A percentile compares a stretch with the other conserved stretches of the same genome.
phyloP scores from a whole-genome alignment of 768 basidiomycete species.

The Tephrocybe sp. region DNA sequence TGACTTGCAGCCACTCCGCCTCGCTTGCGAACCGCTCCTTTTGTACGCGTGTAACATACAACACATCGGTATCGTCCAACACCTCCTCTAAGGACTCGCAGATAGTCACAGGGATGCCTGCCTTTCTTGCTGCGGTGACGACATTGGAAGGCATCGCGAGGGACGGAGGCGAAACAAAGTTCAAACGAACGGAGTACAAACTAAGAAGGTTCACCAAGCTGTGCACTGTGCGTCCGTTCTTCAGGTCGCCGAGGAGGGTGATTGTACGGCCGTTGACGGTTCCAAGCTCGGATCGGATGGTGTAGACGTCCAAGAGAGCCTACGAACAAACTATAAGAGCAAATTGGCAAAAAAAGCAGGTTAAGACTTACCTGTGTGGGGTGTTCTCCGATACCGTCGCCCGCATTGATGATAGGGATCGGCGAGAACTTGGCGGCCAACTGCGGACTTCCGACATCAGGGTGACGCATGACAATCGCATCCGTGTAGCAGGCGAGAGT shows the following conservation, averaged over 20 bases:
- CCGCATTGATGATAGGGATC: conserved; percentile 94
- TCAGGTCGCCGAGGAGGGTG: conserved; percentile 91
- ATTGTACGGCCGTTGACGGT: conserved; percentile 96
- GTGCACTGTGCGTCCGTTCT: conserved; percentile 98
- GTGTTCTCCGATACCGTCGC: conserved; percentile 97
- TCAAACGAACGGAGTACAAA: conserved; percentile 90
- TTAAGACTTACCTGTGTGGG: conserved; percentile 79
- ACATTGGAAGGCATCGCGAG: conserved; percentile 90
- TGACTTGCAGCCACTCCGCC: conserved; percentile 86
- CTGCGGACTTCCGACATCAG: conserved; percentile 92
- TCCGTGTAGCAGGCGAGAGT: conserved; percentile 96
- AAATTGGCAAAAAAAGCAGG: neutral
- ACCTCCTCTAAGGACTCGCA: conserved; percentile 92
- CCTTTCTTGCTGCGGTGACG: conserved; percentile 79
- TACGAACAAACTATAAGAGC: conserved; percentile 26
- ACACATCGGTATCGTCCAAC: conserved; percentile 88
- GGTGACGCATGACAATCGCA: conserved; percentile 92
- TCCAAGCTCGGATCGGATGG: conserved; percentile 96
- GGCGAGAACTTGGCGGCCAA: conserved; percentile 95
- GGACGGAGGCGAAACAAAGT: conserved; percentile 89
- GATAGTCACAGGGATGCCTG: conserved; percentile 75
- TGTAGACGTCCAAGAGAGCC: conserved; percentile 88
- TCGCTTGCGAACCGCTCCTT: conserved; percentile 88
- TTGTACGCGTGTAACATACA: conserved; percentile 96
- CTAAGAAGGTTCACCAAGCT: conserved; percentile 90